A percentile compares a stretch with the other conserved stretches of the same genome.
Evolutionary conservation across 2,329 filamentous ascomycete species (phyloP).

Genomic region (Ceratocystis papillata): DNA sequence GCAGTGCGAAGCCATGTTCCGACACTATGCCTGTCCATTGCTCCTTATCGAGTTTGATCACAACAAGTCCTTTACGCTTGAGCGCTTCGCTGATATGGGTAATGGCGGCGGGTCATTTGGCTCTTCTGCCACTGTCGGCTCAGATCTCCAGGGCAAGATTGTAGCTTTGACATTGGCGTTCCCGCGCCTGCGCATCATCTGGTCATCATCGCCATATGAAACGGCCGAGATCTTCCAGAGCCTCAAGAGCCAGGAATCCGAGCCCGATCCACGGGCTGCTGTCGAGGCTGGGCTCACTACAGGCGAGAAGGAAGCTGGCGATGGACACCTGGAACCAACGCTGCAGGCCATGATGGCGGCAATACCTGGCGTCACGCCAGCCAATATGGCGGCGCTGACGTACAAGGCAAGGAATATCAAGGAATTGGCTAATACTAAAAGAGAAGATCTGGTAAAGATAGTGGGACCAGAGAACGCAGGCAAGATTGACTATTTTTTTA

Average conservation of each 20-base stretch:
- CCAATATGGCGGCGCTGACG: constrained; percentile 63
- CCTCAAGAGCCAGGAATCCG: constrained; percentile 77
- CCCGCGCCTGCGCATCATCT: constrained; percentile 79
- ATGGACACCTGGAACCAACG: constrained; percentile 19
- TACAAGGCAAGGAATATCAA: constrained; percentile 63
- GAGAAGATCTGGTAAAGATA: constrained; percentile 57
- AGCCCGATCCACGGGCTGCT: constrained; percentile 81
- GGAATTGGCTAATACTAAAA: constrained; percentile 78
- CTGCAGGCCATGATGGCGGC: constrained; percentile 43
- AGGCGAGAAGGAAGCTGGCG: constrained; percentile 31
- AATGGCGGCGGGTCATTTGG: background rate
- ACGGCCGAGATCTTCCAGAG: constrained; percentile 95
- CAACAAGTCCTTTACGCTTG: constrained; percentile 92
- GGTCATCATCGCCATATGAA: constrained; percentile 87
- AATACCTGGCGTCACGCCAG: constrained; percentile 73
- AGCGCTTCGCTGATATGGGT: constrained; percentile 55
- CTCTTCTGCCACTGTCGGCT: constrained; percentile 41
- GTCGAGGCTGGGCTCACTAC: constrained; percentile 68
- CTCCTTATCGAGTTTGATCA: constrained; percentile 96
- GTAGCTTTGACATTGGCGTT: constrained; percentile 89
- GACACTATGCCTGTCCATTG: constrained; percentile 81
- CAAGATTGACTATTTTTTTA: constrained; percentile 74
- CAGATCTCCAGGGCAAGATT: constrained; percentile 81
- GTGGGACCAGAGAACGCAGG: constrained; percentile 69
- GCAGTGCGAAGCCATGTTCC: constrained; percentile 88